These are phyloP conservation scores for Huntiella savannae DNA, from an alignment of 2,329 filamentous ascomycete species.

Conservation along the genomic window DNA sequence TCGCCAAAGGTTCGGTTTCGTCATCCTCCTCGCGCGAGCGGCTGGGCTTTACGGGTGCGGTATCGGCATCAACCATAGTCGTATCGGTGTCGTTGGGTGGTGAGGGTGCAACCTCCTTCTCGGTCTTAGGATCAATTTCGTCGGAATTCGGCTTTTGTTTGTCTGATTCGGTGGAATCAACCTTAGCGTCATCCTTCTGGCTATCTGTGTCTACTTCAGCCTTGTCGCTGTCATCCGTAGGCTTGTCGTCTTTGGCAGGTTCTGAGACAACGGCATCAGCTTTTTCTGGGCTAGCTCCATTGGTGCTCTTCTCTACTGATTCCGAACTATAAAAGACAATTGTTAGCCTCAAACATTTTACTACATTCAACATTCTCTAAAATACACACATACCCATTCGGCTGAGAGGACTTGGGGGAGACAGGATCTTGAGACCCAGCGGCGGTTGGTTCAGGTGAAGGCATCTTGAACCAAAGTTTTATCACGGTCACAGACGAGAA, in stretches of 20 bases:
- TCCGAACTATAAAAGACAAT: too few species aligned
- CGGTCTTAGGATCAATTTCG: not conserved
- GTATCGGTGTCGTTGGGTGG: slow-evolving; percentile 6
- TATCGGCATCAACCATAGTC: slow-evolving; percentile 25
- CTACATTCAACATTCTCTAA: too few species aligned
- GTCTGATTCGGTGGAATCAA: not conserved
- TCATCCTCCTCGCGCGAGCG: slow-evolving; percentile 50
- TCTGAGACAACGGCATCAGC: not conserved
- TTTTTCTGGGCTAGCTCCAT: not conserved
- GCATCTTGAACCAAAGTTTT: slow-evolving; percentile 3
- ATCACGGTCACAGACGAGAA: too few species aligned
- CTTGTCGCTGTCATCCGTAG: not conserved
- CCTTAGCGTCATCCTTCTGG: slow-evolving; percentile 3
- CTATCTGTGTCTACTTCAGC: not conserved
- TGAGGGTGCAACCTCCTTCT: not conserved
- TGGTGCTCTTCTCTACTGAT: too few species aligned
- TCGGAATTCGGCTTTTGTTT: not conserved
- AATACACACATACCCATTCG: not conserved
- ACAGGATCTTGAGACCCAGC: not conserved
- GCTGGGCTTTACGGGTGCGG: slow-evolving; percentile 38
- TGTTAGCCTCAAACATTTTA: too few species aligned
- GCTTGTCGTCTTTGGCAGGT: not conserved
- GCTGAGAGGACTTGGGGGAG: not conserved
- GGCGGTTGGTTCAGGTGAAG: slow-evolving; percentile 7
- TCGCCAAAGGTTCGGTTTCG: slow-evolving; percentile 47